Evolutionary conservation across 495 filamentous ascomycete species (phyloP), one percentile per base, ranked within the genome.

Genomic region (Aspergillus bertholletiae): DNA sequence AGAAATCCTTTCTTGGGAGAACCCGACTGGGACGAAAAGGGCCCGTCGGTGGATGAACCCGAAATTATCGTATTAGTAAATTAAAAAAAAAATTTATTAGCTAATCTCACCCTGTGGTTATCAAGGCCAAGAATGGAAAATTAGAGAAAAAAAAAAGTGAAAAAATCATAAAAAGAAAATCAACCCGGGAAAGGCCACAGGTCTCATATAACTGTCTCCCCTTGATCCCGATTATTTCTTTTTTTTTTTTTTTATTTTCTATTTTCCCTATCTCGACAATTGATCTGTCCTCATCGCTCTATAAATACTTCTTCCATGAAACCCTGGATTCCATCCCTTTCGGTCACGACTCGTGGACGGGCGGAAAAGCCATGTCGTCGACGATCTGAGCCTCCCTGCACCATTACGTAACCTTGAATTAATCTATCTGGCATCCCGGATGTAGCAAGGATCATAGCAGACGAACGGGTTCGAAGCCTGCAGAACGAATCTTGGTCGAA

Each of bases 341-440:
- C n/a, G n/a, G n/a, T n/a, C n/a, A n/a, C n/a, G n/a, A n/a, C n/a
- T n/a, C n/a, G n/a, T n/a, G n/a, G n/a, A n/a, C n/a, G n/a, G n/a
- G n/a, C n/a, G n/a, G n/a, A n/a, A n/a, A n/a, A n/a, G n/a, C n/a
- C n/a, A 54, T 54, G 37, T 47, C 17, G 13, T 3, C 7, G 3
- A 12, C 13, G 30, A 46, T 54, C 39, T 54, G 41, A 54, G 51
- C 51, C 51, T 41, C 51, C 24, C 51, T 47, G 51, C 51, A 47
- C n/a, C 43, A 37, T 54, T 54, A 54, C 51, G 51, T 54, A 54
- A 54, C 51, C 43, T 7, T 15, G 23, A 45, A 32, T 32, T 32
- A 32, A 32, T 32, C 30, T 32, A 32, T 32, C 8, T 32, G 30
- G 30, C 30, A 32, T 32, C 3, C 30, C 30, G 39, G n/a, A 43